phyloP scores from a whole-genome alignment of 805 yeast species.

The Jamesozyma hellenica region DNA sequence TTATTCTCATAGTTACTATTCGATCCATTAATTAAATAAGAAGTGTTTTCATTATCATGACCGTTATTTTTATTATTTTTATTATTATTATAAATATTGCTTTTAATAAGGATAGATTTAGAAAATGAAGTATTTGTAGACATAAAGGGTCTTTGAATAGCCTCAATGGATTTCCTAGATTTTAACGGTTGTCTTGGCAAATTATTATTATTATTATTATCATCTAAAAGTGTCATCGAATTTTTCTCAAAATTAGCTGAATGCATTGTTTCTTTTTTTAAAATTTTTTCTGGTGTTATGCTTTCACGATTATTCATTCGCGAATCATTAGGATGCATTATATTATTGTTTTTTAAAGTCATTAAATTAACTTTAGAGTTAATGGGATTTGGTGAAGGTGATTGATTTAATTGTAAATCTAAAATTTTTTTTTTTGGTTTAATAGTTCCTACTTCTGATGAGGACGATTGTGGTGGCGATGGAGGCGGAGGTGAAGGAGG shows the following conservation, averaged over 20 bases:
- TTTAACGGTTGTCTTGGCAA: not conserved
- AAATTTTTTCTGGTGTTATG: no score
- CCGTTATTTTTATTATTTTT: no score
- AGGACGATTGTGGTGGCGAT: no score
- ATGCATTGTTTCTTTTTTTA: no score
- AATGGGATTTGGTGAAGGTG: not conserved
- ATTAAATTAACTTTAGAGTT: conserved; percentile 3
- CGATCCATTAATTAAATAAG: no score
- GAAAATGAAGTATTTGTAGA: no score
- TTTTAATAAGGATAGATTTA: no score
- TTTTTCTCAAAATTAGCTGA: no score
- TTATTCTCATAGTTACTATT: no score
- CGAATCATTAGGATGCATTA: not conserved
- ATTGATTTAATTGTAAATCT: not conserved
- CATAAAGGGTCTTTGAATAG: not conserved
- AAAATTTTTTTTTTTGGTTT: not conserved
- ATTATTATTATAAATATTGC: no score
- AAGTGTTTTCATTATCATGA: no score
- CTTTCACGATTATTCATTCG: not conserved
- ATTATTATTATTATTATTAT: not conserved
- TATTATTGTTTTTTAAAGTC: conserved; percentile 3
- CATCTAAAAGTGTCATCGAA: not conserved
- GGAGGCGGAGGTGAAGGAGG: no score
- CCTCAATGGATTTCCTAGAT: not conserved
- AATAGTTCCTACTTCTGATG: not conserved